These are phyloP conservation scores for Phytopythium helicoides DNA, from an alignment of 352 stramenopile genomes.

Conservation along the genomic window DNA sequence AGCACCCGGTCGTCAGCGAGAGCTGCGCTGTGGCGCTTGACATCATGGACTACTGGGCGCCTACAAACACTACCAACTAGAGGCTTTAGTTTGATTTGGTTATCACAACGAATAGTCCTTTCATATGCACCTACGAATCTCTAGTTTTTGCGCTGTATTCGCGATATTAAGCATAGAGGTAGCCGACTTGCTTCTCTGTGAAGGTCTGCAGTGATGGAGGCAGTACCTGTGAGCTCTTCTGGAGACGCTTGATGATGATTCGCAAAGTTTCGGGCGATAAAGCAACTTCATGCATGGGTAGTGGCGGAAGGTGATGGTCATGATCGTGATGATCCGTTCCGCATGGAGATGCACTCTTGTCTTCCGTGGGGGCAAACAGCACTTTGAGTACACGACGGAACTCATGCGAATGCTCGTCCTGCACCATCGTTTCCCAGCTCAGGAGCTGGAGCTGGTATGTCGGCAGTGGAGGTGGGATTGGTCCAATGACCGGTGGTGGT, in stretches of 20 bases:
- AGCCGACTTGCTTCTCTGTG: constrained; percentile 56
- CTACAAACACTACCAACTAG: no score
- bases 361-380: constrained; percentile 24
- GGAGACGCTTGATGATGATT: constrained; percentile 33
- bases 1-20: constrained; percentile 91
- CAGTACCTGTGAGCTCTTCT: constrained; percentile 42
- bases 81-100: no score
- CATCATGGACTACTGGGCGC: constrained; percentile 96
- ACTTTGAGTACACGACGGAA: constrained; percentile 74
- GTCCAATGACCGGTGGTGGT: neutral
- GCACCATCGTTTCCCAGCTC: constrained; percentile 71
- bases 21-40: constrained; percentile 96
- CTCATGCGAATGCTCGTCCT: constrained; percentile 12
- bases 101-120: no score
- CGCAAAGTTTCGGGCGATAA: constrained; percentile 28
- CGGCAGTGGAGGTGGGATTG: neutral
- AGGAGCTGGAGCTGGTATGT: constrained; percentile 52
- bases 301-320: constrained; percentile 4
- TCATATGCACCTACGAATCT: no score
- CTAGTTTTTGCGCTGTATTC: no score
- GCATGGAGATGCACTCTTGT: neutral
- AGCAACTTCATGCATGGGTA: constrained; percentile 28
- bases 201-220: constrained; percentile 49
- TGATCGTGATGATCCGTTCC: neutral
- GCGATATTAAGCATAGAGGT: constrained; percentile 58